Percentiles rank a stretch among this genome's conserved stretches.
These are phyloP conservation scores for Stagonosporopsis rhizophila DNA, from an alignment of 2,329 filamentous ascomycete genomes.

Conservation along the genomic window DNA sequence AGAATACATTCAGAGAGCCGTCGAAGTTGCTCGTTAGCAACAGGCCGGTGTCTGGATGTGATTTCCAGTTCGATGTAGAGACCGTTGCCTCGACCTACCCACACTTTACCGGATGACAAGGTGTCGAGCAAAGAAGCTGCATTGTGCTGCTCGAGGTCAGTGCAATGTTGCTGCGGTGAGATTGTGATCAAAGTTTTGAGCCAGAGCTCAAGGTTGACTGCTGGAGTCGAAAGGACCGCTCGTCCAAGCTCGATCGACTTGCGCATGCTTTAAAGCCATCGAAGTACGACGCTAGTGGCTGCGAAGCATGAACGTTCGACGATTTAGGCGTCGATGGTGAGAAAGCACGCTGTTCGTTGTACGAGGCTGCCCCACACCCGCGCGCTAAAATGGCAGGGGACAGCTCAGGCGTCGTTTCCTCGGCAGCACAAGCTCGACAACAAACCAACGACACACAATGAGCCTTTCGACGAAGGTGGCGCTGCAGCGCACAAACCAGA, in stretches of 20 bases:
- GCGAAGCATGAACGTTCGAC: not conserved
- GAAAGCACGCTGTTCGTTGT: slow-evolving; percentile 6
- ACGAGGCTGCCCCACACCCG: slow-evolving; percentile 27
- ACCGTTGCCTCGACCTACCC: slow-evolving; percentile 43
- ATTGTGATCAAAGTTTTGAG: slow-evolving; percentile 46
- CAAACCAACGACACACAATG: slow-evolving; percentile 29
- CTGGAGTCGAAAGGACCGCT: slow-evolving; percentile 39
- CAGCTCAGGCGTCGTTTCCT: slow-evolving; percentile 30
- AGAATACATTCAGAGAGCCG: slow-evolving; percentile 34
- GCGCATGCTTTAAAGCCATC: slow-evolving; percentile 28
- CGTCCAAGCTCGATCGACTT: slow-evolving; percentile 44
- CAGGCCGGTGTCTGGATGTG: slow-evolving; percentile 34
- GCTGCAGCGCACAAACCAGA: slow-evolving; percentile 25
- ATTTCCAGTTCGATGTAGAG: slow-evolving; percentile 42
- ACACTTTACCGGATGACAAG: slow-evolving; percentile 37
- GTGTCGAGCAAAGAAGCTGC: slow-evolving; percentile 23
- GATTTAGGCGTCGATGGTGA: slow-evolving; percentile 6
- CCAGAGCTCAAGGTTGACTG: slow-evolving; percentile 43
- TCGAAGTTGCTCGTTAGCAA: slow-evolving; percentile 27
- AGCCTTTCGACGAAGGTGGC: slow-evolving; percentile 25
- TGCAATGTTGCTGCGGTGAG: slow-evolving; percentile 35
- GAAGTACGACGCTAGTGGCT: slow-evolving; percentile 6
- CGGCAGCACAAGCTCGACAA: slow-evolving; percentile 8
- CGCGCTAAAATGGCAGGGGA: slow-evolving; percentile 20
- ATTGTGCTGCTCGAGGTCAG: slow-evolving; percentile 33